A percentile compares a stretch with the other conserved stretches of the same genome.
phyloP scores from a whole-genome alignment of 371 early-diverging fungal species.

The Rhizopus stolonifer region DNA sequence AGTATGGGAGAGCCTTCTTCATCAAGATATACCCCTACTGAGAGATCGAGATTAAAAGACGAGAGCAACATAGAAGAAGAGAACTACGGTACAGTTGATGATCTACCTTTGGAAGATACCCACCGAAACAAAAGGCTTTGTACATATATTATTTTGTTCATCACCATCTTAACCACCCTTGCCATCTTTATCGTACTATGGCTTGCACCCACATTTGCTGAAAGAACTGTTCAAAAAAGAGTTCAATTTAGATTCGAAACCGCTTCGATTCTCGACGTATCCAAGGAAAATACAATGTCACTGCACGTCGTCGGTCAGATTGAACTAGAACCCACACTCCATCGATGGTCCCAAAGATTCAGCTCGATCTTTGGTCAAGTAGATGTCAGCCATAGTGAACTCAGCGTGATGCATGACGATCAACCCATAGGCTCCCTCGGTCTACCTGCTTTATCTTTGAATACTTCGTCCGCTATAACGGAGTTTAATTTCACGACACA shows the following conservation, averaged over 20 bases:
- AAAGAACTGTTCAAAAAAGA: constrained; percentile 36
- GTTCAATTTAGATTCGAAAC: constrained; percentile 32
- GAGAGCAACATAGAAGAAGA: not conserved
- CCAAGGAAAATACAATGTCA: constrained; percentile 29
- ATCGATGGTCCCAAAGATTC: constrained; percentile 20
- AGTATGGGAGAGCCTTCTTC: constrained; percentile 6
- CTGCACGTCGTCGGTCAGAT: constrained; percentile 45
- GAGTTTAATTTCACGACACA: constrained; percentile 42
- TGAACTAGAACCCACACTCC: constrained; percentile 21
- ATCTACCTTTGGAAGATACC: not conserved
- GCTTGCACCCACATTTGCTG: constrained; percentile 48
- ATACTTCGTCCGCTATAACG: constrained; percentile 17
- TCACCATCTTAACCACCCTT: constrained; percentile 8
- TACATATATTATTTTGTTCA: constrained; percentile 15
- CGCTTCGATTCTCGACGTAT: constrained; percentile 37
- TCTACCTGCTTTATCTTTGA: constrained; percentile 32
- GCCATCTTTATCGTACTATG: constrained; percentile 21
- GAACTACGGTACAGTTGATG: not conserved
- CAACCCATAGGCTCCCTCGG: constrained; percentile 34
- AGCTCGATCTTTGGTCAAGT: constrained; percentile 31
- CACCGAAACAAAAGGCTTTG: constrained; percentile 7
- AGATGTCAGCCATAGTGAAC: constrained; percentile 12
- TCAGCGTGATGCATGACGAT: constrained; percentile 23
- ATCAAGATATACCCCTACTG: constrained; percentile 7
- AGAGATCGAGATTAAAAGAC: not conserved